Evolutionary conservation across 441 rosid genomes (phyloP).

Genomic region (Brassica hybrid): DNA sequence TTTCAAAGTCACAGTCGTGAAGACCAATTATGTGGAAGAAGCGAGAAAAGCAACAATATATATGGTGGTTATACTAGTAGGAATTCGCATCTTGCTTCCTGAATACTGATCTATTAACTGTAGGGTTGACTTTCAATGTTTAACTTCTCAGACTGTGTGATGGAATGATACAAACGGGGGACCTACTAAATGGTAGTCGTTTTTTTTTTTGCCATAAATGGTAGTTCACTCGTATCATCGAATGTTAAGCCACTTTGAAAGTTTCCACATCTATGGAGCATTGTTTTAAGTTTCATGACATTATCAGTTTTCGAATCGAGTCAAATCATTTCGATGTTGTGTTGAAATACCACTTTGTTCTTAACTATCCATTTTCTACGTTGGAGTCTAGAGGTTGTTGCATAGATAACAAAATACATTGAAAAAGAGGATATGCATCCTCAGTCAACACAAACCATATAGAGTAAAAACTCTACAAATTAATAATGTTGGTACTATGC

Average conservation of each 20-base stretch:
- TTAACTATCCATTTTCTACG: neutral
- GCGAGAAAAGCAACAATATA: slow-evolving; percentile 27
- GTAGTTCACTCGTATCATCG: slow-evolving; percentile 16
- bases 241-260: neutral
- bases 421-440: neutral
- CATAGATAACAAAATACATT: slow-evolving; percentile 22
- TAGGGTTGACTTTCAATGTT: slow-evolving; percentile 30
- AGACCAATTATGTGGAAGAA: slow-evolving; percentile 34
- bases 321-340: neutral
- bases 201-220: neutral
- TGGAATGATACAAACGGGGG: slow-evolving; percentile 6
- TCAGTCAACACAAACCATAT: neutral
- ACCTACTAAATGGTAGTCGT: slow-evolving; percentile 3
- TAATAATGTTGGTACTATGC: too few species aligned
- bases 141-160: slow-evolving; percentile 25
- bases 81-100: slow-evolving; percentile 18
- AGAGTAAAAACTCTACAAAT: too few species aligned
- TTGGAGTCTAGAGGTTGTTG: neutral
- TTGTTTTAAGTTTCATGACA: slow-evolving; percentile 18
- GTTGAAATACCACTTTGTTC: neutral
- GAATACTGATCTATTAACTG: slow-evolving; percentile 12
- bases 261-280: neutral
- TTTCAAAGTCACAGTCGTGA: slow-evolving; percentile 28
- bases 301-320: slow-evolving; percentile 3
- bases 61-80: slow-evolving; percentile 17